Conservation (phyloP, 2,329 filamentous ascomycete species). For the Arthrobotrys musiformis region DNA sequence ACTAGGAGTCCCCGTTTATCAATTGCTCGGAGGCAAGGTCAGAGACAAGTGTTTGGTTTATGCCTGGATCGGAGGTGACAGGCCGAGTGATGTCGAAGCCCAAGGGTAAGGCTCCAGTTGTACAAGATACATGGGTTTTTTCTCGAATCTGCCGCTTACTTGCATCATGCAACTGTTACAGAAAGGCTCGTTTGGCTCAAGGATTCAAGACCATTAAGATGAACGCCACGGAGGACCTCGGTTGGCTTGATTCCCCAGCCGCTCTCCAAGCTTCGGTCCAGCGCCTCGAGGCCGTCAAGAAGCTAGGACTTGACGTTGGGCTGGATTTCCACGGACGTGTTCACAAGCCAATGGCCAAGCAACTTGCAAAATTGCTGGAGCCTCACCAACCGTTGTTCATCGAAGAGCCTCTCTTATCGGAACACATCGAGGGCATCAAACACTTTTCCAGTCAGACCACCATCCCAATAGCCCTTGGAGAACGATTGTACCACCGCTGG, state of each 20-base stretch:
- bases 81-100: slow-evolving; percentile 73
- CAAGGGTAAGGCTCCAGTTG: slow-evolving; percentile 67
- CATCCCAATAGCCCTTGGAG: slow-evolving; percentile 76
- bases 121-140: background rate
- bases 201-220: slow-evolving; percentile 78
- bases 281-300: slow-evolving; percentile 75
- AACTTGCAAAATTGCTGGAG: slow-evolving; percentile 74
- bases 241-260: slow-evolving; percentile 78
- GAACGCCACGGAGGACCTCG: slow-evolving; percentile 80
- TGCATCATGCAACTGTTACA: slow-evolving; percentile 59
- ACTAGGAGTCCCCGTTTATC: slow-evolving; percentile 75
- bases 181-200: slow-evolving; percentile 70
- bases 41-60: slow-evolving; percentile 77
- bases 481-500: slow-evolving; percentile 77
- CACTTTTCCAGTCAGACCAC: slow-evolving; percentile 70
- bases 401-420: slow-evolving; percentile 77
- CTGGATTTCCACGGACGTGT: slow-evolving; percentile 82
- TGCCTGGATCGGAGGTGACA: slow-evolving; percentile 80
- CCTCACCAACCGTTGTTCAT: slow-evolving; percentile 78
- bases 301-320: slow-evolving; percentile 76
- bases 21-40: slow-evolving; percentile 79
- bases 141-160: slow-evolving; percentile 31
- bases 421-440: slow-evolving; percentile 74
- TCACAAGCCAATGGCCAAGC: slow-evolving; percentile 83
- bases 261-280: slow-evolving; percentile 73